Percentiles rank a stretch among this genome's conserved stretches.
Conservation (phyloP, 2,329 filamentous ascomycete species). For the Stachybotrys elegans region DNA sequence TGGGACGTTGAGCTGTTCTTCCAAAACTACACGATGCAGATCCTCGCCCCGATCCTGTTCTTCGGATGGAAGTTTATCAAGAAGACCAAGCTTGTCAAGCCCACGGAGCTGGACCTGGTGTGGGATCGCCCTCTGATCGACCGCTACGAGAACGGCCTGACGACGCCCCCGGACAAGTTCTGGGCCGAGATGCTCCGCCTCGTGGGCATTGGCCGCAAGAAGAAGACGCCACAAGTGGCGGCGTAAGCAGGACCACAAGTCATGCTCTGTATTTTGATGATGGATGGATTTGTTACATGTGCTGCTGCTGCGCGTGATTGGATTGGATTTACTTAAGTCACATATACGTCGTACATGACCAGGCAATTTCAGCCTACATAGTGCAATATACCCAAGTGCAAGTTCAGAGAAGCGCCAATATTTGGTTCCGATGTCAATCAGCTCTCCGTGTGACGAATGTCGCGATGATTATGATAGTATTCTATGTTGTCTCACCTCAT, state of each 20-base stretch:
- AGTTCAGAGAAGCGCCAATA: too few species aligned
- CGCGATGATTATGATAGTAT: too few species aligned
- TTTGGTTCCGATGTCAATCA: too few species aligned
- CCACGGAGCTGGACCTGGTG: constrained; percentile 53
- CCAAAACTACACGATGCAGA: constrained; percentile 52
- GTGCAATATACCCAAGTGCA: too few species aligned
- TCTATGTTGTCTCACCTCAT: too few species aligned
- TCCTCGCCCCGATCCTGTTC: constrained; percentile 49
- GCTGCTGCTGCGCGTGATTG: too few species aligned
- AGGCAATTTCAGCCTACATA: too few species aligned
- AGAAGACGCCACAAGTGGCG: constrained; percentile 10
- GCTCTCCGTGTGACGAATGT: too few species aligned
- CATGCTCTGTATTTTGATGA: too few species aligned
- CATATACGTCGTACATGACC: too few species aligned
- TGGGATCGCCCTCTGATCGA: constrained; percentile 58
- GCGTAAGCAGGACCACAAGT: constrained; percentile 1
- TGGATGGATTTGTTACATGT: too few species aligned
- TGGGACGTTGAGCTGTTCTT: constrained; percentile 46
- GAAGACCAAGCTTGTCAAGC: constrained; percentile 47
- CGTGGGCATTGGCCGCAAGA: constrained; percentile 29
- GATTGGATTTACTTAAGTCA: too few species aligned
- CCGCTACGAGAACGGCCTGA: constrained; percentile 49
- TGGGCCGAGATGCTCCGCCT: constrained; percentile 48
- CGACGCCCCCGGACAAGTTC: constrained; percentile 44
- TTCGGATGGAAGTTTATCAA: constrained; percentile 60